phyloP scores from a whole-genome alignment of 495 filamentous ascomycete genomes.

The Bryoglossum gracile region DNA sequence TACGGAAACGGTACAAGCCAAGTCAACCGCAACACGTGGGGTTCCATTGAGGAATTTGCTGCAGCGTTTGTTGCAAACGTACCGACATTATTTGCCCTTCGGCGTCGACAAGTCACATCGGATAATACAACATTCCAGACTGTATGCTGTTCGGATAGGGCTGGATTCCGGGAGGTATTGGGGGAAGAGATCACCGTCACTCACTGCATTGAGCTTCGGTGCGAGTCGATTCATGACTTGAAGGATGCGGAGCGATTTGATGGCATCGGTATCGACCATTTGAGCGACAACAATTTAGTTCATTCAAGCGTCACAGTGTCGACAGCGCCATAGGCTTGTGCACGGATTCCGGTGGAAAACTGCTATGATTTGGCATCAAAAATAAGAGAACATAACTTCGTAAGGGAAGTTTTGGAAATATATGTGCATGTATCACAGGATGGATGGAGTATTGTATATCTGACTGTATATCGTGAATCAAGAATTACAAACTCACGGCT shows the following conservation, averaged over 20 bases:
- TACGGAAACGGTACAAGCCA: slow-evolving; percentile 29
- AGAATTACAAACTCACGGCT: no score
- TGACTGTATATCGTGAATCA: no score
- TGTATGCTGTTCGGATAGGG: not conserved
- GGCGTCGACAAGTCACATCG: slow-evolving; percentile 5
- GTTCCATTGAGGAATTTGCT: slow-evolving; percentile 35
- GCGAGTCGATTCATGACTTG: not conserved
- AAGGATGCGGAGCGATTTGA: not conserved
- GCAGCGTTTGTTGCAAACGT: slow-evolving; percentile 39
- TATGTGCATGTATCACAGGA: no score
- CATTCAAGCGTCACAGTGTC: not conserved
- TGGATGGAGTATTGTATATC: no score
- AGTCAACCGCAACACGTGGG: slow-evolving; percentile 37
- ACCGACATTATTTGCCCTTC: slow-evolving; percentile 30
- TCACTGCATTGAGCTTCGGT: not conserved
- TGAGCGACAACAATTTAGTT: not conserved
- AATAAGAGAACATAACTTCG: no score
- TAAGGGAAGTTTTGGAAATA: no score
- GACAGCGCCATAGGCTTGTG: not conserved
- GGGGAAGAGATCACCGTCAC: slow-evolving; percentile 1
- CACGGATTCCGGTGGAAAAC: no score
- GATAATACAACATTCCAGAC: not conserved
- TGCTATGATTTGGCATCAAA: no score
- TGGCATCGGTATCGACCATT: not conserved
- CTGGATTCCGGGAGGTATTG: not conserved